A percentile compares a stretch with the other conserved stretches of the same genome.
These are phyloP conservation scores for Phytophthora citrophthora DNA, from an alignment of 352 stramenopile species.

Conservation along the genomic window DNA sequence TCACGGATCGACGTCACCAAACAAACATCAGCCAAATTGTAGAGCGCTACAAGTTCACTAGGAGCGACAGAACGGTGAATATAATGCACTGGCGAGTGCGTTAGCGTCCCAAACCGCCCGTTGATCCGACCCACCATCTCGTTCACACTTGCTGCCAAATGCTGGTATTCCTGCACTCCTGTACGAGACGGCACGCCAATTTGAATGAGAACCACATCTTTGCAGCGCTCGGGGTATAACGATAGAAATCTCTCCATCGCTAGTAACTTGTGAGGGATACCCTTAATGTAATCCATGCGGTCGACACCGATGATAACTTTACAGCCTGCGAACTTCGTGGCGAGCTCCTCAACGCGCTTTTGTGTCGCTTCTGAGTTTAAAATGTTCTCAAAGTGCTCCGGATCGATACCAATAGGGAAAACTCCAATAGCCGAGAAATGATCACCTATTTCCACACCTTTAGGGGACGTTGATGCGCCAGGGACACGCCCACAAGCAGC, in stretches of 20 bases:
- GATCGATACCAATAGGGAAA: constrained; percentile 88
- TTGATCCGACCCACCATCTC: constrained; percentile 91
- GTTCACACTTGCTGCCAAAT: constrained; percentile 83
- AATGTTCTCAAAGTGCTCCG: constrained; percentile 82
- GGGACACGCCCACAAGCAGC: constrained; percentile 77
- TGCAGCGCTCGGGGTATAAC: constrained; percentile 86
- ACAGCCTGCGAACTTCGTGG: constrained; percentile 64
- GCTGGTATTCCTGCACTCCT: constrained; percentile 87
- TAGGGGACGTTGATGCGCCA: constrained; percentile 74
- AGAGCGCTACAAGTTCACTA: constrained; percentile 88
- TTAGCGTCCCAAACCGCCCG: constrained; percentile 81
- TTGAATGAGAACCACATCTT: constrained; percentile 94
- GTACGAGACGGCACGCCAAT: constrained; percentile 92
- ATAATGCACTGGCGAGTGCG: constrained; percentile 90
- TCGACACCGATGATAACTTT: constrained; percentile 90
- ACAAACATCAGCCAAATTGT: constrained; percentile 90
- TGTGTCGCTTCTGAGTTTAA: constrained; percentile 54
- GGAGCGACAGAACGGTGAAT: constrained; percentile 84
- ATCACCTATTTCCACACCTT: constrained; percentile 81
- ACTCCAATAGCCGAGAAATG: constrained; percentile 85
- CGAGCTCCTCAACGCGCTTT: constrained; percentile 66
- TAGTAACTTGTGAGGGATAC: constrained; percentile 86
- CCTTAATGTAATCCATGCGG: constrained; percentile 90
- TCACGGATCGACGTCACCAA: constrained; percentile 91
- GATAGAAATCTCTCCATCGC: constrained; percentile 88